Conservation (phyloP, 768 basidiomycete species). For the Polyporus arcularius region DNA sequence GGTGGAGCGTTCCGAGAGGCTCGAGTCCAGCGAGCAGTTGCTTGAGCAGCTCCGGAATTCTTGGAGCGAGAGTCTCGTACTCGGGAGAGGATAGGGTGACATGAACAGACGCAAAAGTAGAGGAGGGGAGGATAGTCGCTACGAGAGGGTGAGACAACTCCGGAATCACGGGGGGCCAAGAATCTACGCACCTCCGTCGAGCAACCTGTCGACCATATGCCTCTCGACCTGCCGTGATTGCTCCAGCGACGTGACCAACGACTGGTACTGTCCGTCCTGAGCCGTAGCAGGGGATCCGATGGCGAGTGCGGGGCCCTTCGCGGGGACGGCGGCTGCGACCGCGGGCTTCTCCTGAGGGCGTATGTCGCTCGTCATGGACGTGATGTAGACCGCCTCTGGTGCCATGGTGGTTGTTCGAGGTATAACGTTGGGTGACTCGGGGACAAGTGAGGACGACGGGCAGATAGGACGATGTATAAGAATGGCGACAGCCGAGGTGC, state of each 20-base stretch:
- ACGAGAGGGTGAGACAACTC: background rate
- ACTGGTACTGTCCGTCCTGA: constrained; percentile 77
- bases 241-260: constrained; percentile 62
- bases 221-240: constrained; percentile 61
- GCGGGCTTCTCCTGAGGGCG: constrained; percentile 27
- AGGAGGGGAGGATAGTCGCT: constrained; percentile 61
- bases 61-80: constrained; percentile 56
- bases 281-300: constrained; percentile 82
- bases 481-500: background rate
- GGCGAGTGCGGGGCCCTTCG: constrained; percentile 58
- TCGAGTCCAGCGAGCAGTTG: constrained; percentile 61
- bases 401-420: constrained; percentile 45
- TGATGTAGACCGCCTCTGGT: constrained; percentile 54
- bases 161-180: background rate
- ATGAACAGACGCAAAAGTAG: constrained; percentile 65
- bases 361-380: constrained; percentile 16
- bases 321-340: constrained; percentile 24
- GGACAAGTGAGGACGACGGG: constrained; percentile 4
- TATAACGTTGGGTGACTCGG: background rate
- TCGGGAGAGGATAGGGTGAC: constrained; percentile 65
- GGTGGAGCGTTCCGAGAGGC: constrained; percentile 69
- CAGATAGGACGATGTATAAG: constrained; percentile 8
- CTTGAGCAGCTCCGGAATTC: constrained; percentile 55
- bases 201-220: constrained; percentile 79
- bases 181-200: constrained; percentile 68